phyloP scores from a whole-genome alignment of 805 yeast species.

The Wickerhamiella parazyma region DNA sequence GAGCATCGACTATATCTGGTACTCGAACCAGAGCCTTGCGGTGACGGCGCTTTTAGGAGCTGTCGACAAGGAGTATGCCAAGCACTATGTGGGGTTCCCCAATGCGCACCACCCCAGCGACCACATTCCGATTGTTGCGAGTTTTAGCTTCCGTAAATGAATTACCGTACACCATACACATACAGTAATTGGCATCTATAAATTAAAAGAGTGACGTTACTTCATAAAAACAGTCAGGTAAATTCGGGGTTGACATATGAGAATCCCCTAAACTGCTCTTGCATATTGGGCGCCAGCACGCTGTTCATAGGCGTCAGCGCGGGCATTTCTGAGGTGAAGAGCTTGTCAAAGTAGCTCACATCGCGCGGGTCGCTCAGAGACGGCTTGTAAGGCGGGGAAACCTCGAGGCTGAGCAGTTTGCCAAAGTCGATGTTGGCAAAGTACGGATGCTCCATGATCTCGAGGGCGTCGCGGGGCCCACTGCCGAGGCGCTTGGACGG shows the following conservation, averaged over 20 bases:
- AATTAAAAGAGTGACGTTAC: background rate
- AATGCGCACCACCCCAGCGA: conserved; percentile 89
- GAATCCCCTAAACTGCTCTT: conserved; percentile 95
- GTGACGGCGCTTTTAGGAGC: conserved; percentile 80
- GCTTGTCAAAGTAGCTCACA: conserved; percentile 84
- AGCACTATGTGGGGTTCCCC: conserved; percentile 80
- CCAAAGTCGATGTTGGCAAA: conserved; percentile 84
- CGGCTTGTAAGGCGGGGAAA: conserved; percentile 84
- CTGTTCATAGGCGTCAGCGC: conserved; percentile 90
- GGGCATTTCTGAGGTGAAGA: conserved; percentile 88
- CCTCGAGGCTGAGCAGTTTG: conserved; percentile 55
- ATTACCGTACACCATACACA: too few relatives aligned
- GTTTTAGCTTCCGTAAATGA: conserved; percentile 29
- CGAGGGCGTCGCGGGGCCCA: conserved; percentile 78
- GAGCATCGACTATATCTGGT: conserved; percentile 93
- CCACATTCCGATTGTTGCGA: conserved; percentile 75
- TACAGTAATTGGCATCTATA: too few relatives aligned
- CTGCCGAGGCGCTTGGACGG: conserved; percentile 75
- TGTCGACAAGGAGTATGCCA: conserved; percentile 64
- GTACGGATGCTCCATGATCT: conserved; percentile 91
- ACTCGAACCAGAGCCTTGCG: conserved; percentile 62
- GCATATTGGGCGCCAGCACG: conserved; percentile 70
- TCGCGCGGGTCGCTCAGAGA: conserved; percentile 79
- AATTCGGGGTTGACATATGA: conserved; percentile 40
- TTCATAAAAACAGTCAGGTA: conserved; percentile 10